Evolutionary conservation across 177 flowering plant species (phyloP).

Genomic region (Vitis hybrid): DNA sequence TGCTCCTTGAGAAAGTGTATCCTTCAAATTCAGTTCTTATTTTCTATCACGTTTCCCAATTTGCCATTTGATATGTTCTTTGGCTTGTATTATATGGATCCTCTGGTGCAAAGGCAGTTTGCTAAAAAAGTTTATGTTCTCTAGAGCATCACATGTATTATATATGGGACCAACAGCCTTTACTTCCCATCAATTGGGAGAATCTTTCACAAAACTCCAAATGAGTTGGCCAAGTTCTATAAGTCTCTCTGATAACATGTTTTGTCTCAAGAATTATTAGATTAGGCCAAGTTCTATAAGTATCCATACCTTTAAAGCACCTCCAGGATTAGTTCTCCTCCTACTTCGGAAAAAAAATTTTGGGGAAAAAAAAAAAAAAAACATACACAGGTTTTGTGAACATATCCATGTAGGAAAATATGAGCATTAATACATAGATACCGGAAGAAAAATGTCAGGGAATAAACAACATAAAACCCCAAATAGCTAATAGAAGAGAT

Average conservation of each 20-base stretch:
- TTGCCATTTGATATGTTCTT: too few relatives aligned
- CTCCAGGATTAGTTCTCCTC: neutral
- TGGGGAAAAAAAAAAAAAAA: neutral
- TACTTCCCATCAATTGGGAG: too few relatives aligned
- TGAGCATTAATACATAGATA: neutral
- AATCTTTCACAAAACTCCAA: too few relatives aligned
- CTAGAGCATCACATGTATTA: too few relatives aligned
- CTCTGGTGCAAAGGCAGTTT: too few relatives aligned
- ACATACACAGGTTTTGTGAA: neutral
- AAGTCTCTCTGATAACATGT: neutral
- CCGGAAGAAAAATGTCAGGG: neutral
- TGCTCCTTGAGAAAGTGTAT: too few relatives aligned
- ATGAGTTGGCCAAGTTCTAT: neutral
- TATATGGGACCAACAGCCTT: too few relatives aligned
- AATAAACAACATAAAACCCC: neutral
- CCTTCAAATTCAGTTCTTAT: too few relatives aligned
- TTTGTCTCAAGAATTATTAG: neutral
- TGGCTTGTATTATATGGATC: too few relatives aligned
- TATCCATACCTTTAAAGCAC: neutral
- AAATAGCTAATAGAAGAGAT: neutral
- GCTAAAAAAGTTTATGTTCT: too few relatives aligned
- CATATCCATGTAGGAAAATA: neutral
- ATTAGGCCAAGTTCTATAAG: neutral
- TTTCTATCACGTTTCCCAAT: too few relatives aligned
- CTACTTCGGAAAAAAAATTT: neutral